phyloP scores from a whole-genome alignment of 768 basidiomycete genomes.

The Crepidotus variabilis region DNA sequence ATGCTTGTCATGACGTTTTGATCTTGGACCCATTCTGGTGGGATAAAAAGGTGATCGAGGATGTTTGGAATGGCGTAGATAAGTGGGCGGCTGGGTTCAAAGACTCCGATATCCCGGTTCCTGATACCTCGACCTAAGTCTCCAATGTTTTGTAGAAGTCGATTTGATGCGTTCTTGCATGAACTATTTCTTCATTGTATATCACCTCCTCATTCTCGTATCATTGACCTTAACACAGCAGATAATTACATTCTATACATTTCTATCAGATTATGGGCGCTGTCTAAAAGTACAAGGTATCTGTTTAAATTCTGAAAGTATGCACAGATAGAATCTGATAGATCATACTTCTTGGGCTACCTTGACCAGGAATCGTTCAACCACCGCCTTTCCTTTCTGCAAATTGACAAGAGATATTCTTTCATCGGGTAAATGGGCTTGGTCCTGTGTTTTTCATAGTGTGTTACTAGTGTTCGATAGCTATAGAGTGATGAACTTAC shows the following conservation, averaged over 20 bases:
- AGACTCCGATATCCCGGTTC: not conserved
- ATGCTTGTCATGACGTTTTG: slow-evolving; percentile 43
- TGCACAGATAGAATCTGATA: too few species aligned
- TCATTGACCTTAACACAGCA: too few species aligned
- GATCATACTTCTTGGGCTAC: slow-evolving; percentile 29
- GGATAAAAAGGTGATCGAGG: slow-evolving; percentile 33
- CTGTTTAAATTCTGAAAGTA: too few species aligned
- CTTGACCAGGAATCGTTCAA: slow-evolving; percentile 68
- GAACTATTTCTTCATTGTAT: too few species aligned
- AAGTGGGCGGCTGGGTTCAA: slow-evolving; percentile 26
- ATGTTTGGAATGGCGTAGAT: slow-evolving; percentile 33
- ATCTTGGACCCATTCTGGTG: slow-evolving; percentile 42
- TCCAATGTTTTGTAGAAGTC: not conserved
- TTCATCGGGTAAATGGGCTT: slow-evolving; percentile 93
- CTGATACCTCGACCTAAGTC: not conserved
- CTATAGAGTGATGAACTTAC: slow-evolving; percentile 37
- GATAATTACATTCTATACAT: too few species aligned
- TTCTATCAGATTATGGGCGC: too few species aligned
- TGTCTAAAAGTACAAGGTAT: too few species aligned
- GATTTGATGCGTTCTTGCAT: too few species aligned
- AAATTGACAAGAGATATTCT: slow-evolving; percentile 84
- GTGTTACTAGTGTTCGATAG: not conserved
- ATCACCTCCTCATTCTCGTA: too few species aligned
- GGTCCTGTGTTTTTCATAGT: slow-evolving; percentile 52
- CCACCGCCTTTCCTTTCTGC: slow-evolving; percentile 68